Conservation (phyloP, 2,329 filamentous ascomycete genomes). For the Hymenoscyphus scutula region DNA sequence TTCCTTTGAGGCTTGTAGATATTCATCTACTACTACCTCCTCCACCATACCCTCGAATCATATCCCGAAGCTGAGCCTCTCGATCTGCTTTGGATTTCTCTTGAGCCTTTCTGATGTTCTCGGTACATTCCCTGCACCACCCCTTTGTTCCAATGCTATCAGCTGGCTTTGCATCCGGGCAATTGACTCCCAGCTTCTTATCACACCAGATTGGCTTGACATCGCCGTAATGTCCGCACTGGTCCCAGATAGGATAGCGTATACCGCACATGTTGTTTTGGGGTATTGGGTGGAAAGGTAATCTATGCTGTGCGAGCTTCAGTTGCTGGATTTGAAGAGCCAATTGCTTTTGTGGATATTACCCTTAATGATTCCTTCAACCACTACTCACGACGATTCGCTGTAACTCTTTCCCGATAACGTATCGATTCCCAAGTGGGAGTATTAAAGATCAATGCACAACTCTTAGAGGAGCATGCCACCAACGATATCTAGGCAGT, state of each 20-base stretch:
- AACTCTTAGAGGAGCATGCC: neutral
- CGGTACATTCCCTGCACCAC: neutral
- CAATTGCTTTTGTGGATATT: neutral
- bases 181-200: neutral
- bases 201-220: neutral
- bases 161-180: neutral
- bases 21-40: neutral
- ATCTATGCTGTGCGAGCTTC: neutral
- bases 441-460: neutral
- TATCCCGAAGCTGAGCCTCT: neutral
- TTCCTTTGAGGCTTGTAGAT: neutral
- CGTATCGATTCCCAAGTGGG: neutral
- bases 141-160: neutral
- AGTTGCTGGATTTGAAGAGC: neutral
- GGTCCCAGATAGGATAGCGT: neutral
- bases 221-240: neutral
- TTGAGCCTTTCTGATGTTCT: neutral
- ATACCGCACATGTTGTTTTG: conserved; percentile 1
- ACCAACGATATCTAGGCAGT: neutral
- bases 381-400: neutral
- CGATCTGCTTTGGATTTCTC: neutral
- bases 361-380: neutral
- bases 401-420: neutral
- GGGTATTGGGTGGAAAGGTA: neutral
- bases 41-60: neutral